Evolutionary conservation across 306 rosid genomes (phyloP), one percentile per base, ranked within the genome.

Genomic region (Quillaja saponaria): DNA sequence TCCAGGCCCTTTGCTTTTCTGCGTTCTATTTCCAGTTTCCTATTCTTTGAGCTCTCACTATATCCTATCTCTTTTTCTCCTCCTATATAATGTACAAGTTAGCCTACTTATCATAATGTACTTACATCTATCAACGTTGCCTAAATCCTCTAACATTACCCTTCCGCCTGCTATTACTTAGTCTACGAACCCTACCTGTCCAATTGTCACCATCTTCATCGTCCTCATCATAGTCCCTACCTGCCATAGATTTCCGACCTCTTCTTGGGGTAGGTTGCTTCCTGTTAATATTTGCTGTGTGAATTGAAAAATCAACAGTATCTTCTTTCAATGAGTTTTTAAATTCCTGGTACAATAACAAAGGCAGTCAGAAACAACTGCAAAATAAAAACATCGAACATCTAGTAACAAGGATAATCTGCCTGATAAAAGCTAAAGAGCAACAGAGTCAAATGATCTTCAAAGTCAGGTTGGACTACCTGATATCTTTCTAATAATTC

Each of bases 41-140:
- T 71, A 58, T 64, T 62, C 75, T 58, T 63, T 66, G 49, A 61
- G 66, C 72, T 55, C 78, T 68, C 78, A 46, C 55, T 65, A 73
- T 78, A 80, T 54, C 66, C 86, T 81, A 73, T 79, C n/a, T 61
- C 75, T 73, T 17, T 48, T 72, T 74, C 33, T 64, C 47, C 73
- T 69, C 74, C 95, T 89, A 85, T 71, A 71, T 67, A 74, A 85
- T 92, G 85, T 89, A 92, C 97, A 92, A 61, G 95, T 92, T 87
- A 87, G 91, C 84, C 95, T 87, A 89, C 80, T 85, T 82, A 81
- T 76, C 71, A 71, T n/a, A n/a, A n/a, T 64, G 67, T 83, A 83
- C 80, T 73, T 77, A 83, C 85, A 78, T 50, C 79, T 63, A 74
- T 74, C 73, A 81, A 62, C 87, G 80, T 49, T 74, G 87, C 80